phyloP scores from a whole-genome alignment of 257 asterid genomes.

The Solanum pimpinellifolium region DNA sequence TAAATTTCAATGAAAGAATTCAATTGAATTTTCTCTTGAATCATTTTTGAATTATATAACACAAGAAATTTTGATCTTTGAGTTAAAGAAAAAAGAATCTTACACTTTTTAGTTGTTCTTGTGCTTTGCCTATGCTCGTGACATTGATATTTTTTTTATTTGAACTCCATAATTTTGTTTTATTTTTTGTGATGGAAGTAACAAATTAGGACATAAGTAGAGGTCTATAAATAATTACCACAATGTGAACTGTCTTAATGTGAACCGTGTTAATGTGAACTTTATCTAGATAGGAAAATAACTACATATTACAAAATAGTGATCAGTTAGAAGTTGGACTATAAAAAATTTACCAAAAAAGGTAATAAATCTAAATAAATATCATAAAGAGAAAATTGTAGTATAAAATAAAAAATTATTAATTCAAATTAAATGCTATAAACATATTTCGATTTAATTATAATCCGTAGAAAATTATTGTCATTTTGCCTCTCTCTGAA shows the following conservation, averaged over 20 bases:
- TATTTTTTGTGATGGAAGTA: not conserved
- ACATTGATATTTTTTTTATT: no score
- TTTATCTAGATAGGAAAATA: not conserved
- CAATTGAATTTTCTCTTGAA: not conserved
- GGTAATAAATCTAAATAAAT: not conserved
- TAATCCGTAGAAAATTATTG: no score
- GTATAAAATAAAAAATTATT: no score
- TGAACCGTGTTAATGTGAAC: not conserved
- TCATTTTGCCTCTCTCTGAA: no score
- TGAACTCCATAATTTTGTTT: no score
- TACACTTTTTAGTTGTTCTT: not conserved
- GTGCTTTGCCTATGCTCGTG: not conserved
- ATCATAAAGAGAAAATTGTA: no score
- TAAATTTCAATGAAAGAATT: no score
- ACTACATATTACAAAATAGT: not conserved
- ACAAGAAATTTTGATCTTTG: no score
- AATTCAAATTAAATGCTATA: no score
- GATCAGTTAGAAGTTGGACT: not conserved
- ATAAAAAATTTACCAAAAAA: not conserved
- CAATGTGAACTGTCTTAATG: not conserved
- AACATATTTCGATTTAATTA: no score
- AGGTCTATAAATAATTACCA: not conserved
- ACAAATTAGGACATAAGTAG: not conserved
- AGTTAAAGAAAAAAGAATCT: no score
- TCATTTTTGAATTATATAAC: no score